A percentile compares a stretch with the other conserved stretches of the same genome.
phyloP scores from a whole-genome alignment of 441 rosid species.

The Melastoma candidum region DNA sequence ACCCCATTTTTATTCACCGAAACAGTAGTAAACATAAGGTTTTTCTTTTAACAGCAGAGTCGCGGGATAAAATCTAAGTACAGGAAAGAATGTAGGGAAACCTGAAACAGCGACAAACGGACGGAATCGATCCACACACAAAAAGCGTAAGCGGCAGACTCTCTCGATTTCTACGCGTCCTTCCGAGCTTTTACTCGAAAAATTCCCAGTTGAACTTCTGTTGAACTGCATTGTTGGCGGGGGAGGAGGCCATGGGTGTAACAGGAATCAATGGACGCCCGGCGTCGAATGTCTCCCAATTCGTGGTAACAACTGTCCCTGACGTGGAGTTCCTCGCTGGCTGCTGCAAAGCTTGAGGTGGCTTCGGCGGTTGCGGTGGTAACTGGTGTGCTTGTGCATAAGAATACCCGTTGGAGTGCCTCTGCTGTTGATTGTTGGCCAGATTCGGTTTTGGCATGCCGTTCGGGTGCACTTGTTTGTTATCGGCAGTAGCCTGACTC shows the following conservation, averaged over 20 bases:
- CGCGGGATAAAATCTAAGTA: constrained; percentile 56
- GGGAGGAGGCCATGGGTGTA: constrained; percentile 15
- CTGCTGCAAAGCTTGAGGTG: constrained; percentile 14
- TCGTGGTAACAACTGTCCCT: constrained; percentile 55
- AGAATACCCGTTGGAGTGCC: constrained; percentile 24
- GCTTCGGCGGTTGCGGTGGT: constrained; percentile 29
- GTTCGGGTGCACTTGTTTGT: constrained; percentile 28
- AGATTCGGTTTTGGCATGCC: constrained; percentile 30
- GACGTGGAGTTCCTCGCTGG: constrained; percentile 29
- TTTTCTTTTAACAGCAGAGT: constrained; percentile 13
- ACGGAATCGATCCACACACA: constrained; percentile 54
- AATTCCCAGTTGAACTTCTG: constrained; percentile 93
- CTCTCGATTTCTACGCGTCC: background rate
- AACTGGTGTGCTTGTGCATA: constrained; percentile 24
- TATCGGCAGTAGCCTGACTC: constrained; percentile 20
- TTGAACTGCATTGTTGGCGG: constrained; percentile 27
- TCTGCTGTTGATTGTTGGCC: constrained; percentile 33
- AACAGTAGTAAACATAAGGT: constrained; percentile 24
- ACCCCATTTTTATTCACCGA: constrained; percentile 32
- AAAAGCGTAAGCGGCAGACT: constrained; percentile 8
- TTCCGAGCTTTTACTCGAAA: constrained; percentile 40
- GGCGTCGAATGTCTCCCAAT: constrained; percentile 86
- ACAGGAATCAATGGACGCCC: constrained; percentile 28
- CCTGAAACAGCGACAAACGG: constrained; percentile 31
- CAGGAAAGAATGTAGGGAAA: constrained; percentile 65